Evolutionary conservation across 208 protist genomes (phyloP).

Genomic region (Herpetomonas samuelpessoai): DNA sequence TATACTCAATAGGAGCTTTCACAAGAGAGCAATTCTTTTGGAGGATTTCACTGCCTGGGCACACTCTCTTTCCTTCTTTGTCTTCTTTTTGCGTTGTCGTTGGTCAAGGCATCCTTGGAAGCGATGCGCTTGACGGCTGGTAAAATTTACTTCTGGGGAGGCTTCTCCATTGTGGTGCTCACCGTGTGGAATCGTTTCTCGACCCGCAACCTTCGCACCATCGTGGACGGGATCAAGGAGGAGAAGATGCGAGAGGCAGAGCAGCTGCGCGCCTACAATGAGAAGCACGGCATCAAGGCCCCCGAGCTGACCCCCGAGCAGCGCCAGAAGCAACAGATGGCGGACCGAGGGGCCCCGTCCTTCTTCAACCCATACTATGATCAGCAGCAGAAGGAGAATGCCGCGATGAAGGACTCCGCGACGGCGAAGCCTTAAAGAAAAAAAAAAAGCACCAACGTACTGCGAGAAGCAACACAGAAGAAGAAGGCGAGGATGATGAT

Average conservation of each 20-base stretch:
- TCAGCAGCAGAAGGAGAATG: constrained; percentile 46
- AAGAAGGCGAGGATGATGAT: too few species aligned
- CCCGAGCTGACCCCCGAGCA: constrained; percentile 12
- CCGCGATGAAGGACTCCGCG: constrained; percentile 17
- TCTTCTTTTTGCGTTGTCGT: too few species aligned
- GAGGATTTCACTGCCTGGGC: too few species aligned
- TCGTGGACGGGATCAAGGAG: constrained; percentile 67
- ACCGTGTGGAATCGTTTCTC: constrained; percentile 71
- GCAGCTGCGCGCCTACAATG: constrained; percentile 32
- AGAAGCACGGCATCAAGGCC: neutral
- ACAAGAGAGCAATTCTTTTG: too few species aligned
- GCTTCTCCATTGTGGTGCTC: constrained; percentile 37
- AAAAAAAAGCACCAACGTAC: too few species aligned
- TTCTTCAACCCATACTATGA: constrained; percentile 55
- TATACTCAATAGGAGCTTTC: too few species aligned
- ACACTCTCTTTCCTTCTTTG: too few species aligned
- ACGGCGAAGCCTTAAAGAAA: too few species aligned
- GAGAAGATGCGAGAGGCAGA: constrained; percentile 55
- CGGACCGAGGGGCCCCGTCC: constrained; percentile 29
- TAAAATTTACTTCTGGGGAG: constrained; percentile 77
- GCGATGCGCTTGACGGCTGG: constrained; percentile 68
- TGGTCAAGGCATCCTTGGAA: too few species aligned
- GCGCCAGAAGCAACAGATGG: constrained; percentile 17
- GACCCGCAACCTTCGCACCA: constrained; percentile 46
- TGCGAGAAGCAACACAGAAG: too few species aligned